These are phyloP conservation scores for Cladorrhinum sp. DNA, from an alignment of 2,329 filamentous ascomycete species.

Conservation along the genomic window DNA sequence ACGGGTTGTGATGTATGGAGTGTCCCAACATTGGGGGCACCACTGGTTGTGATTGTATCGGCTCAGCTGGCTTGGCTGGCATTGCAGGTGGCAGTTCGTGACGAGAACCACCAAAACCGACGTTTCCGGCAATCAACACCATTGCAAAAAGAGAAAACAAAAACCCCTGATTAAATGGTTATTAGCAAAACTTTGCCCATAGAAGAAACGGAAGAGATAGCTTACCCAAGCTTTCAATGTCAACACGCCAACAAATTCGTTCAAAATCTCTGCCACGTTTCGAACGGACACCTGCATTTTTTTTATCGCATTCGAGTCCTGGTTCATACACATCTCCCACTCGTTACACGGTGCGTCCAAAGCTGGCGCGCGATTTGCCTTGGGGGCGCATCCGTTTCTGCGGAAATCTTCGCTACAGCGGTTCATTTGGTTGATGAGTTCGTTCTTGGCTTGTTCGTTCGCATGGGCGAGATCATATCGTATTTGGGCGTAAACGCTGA, in stretches of 20 bases:
- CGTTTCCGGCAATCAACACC: conserved; percentile 48
- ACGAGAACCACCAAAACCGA: conserved; percentile 38
- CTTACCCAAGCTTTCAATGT: conserved; percentile 71
- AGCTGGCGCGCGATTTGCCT: conserved; percentile 64
- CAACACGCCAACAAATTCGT: conserved; percentile 88
- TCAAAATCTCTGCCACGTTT: conserved; percentile 89
- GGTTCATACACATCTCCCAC: conserved; percentile 86
- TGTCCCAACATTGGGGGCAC: conserved; percentile 28
- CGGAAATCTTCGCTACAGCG: conserved; percentile 71
- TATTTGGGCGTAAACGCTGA: conserved; percentile 68
- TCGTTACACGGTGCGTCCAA: conserved; percentile 69
- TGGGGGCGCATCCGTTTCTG: conserved; percentile 69
- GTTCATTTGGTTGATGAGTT: conserved; percentile 69
- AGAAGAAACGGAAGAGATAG: neutral
- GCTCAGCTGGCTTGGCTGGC: conserved; percentile 18
- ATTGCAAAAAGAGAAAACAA: conserved; percentile 48
- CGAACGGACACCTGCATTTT: conserved; percentile 78
- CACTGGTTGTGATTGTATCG: conserved; percentile 30
- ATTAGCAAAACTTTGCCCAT: conserved; percentile 17
- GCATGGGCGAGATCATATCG: conserved; percentile 72
- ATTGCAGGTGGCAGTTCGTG: neutral
- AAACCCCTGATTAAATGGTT: conserved; percentile 42
- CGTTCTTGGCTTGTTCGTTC: conserved; percentile 63
- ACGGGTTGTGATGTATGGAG: conserved; percentile 29
- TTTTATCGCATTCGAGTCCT: conserved; percentile 74